phyloP scores from a whole-genome alignment of 2,329 filamentous ascomycete species.

The Claviceps sp. region DNA sequence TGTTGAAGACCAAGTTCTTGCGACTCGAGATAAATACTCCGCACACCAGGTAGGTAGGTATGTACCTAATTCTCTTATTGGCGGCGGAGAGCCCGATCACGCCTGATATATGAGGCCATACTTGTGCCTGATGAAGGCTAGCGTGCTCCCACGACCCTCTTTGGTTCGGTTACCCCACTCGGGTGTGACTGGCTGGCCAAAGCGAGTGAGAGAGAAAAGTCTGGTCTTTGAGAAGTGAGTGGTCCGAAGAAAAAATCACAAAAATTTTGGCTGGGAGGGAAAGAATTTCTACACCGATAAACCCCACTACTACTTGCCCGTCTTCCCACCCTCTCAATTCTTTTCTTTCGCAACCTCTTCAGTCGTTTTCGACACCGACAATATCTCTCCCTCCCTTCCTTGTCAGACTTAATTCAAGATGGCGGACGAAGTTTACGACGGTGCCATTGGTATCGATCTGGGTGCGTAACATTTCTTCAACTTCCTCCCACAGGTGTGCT shows the following conservation, averaged over 20 bases:
- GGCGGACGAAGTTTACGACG: conserved; percentile 97
- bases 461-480: conserved; percentile 44
- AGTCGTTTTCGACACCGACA: conserved; percentile 7
- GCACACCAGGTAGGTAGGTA: too few relatives aligned
- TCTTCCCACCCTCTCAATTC: conserved; percentile 11
- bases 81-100: neutral
- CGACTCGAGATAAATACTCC: too few relatives aligned
- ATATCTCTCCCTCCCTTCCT: conserved; percentile 10
- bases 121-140: neutral
- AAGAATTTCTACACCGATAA: conserved; percentile 24
- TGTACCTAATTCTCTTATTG: too few relatives aligned
- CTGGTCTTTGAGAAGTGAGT: neutral
- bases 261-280: conserved; percentile 17
- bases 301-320: conserved; percentile 20
- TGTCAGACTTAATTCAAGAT: conserved; percentile 42
- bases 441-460: conserved; percentile 99
- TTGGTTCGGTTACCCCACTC: conserved; percentile 5
- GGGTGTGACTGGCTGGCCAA: neutral
- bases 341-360: conserved; percentile 13
- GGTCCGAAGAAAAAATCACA: conserved; percentile 17
- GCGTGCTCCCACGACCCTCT: conserved; percentile 1
- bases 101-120: conserved; percentile 2
- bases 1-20: too few relatives aligned
- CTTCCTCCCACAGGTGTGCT: neutral
- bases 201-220: conserved; percentile 15